These are phyloP conservation scores for Saccharomycopsis sp. DNA, from an alignment of 805 yeast species.

Conservation along the genomic window DNA sequence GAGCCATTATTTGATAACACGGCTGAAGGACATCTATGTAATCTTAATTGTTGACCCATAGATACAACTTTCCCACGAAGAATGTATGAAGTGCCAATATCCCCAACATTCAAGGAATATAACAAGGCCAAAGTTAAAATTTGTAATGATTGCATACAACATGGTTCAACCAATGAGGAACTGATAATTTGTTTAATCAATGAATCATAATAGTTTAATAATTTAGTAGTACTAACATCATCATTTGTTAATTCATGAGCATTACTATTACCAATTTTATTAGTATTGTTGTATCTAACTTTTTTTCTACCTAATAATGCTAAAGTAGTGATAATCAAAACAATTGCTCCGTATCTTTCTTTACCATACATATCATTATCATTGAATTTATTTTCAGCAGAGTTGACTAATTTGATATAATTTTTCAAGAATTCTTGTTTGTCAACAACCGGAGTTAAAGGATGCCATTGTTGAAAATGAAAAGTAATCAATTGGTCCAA, in stretches of 20 bases:
- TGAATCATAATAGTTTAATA: slow-evolving; percentile 43
- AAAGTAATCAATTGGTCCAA: slow-evolving; percentile 58
- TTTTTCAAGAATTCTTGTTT: slow-evolving; percentile 54
- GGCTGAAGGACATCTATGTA: slow-evolving; percentile 82
- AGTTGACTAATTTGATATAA: slow-evolving; percentile 37
- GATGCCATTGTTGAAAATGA: slow-evolving; percentile 74
- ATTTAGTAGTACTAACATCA: slow-evolving; percentile 6
- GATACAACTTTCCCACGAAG: slow-evolving; percentile 66
- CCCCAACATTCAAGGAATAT: slow-evolving; percentile 65
- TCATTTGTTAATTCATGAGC: neutral
- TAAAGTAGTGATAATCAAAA: slow-evolving; percentile 37
- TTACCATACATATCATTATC: slow-evolving; percentile 32
- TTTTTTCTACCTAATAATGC: slow-evolving; percentile 26
- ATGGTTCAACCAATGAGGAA: slow-evolving; percentile 47
- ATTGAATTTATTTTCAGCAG: slow-evolving; percentile 34
- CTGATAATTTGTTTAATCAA: slow-evolving; percentile 53
- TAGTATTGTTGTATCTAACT: neutral
- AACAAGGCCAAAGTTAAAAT: slow-evolving; percentile 57
- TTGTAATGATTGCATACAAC: slow-evolving; percentile 62
- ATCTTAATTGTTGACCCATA: slow-evolving; percentile 76
- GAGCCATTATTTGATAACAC: slow-evolving; percentile 60
- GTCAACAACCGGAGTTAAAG: slow-evolving; percentile 58
- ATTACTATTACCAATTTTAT: neutral
- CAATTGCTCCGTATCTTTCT: slow-evolving; percentile 48
- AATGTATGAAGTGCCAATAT: slow-evolving; percentile 62